These are phyloP conservation scores for Phytopythium litorale DNA, from an alignment of 352 stramenopile genomes.

Conservation along the genomic window DNA sequence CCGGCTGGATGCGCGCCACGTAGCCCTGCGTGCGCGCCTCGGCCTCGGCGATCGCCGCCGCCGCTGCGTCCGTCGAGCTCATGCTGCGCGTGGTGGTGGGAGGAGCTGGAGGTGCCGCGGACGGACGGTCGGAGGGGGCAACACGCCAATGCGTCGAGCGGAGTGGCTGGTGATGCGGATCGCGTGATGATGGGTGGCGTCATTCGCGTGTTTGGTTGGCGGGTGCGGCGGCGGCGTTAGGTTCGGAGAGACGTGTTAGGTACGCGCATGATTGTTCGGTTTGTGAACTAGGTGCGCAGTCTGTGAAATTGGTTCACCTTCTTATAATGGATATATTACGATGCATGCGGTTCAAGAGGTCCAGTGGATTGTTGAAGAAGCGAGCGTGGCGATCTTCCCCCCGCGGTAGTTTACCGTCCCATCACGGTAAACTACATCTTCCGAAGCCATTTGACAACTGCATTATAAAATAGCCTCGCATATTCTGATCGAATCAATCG, in stretches of 20 bases:
- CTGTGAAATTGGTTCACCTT: not conserved
- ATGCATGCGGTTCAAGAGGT: not conserved
- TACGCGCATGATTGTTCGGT: not conserved
- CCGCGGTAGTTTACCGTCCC: no score
- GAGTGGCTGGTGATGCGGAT: not conserved
- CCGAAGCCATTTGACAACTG: no score
- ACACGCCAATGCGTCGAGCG: no score
- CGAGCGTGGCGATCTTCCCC: not conserved
- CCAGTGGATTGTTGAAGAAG: not conserved
- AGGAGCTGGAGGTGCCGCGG: no score
- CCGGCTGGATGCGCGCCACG: slow-evolving; percentile 48
- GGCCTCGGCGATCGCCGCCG: slow-evolving; percentile 26
- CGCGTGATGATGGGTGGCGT: not conserved
- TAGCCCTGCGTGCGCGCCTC: slow-evolving; percentile 72
- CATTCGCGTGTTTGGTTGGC: not conserved
- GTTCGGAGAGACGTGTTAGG: not conserved
- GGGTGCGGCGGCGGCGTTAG: not conserved
- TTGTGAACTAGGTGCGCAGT: not conserved
- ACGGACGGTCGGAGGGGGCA: no score
- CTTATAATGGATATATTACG: not conserved
- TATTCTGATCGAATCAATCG: no score
- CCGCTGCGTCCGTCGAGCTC: slow-evolving; percentile 14
- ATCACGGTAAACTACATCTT: not conserved
- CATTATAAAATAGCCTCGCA: no score
- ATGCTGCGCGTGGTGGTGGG: slow-evolving; percentile 12